Conservation (phyloP, 805 yeast species). For the Starmerella lactis-condensi region DNA sequence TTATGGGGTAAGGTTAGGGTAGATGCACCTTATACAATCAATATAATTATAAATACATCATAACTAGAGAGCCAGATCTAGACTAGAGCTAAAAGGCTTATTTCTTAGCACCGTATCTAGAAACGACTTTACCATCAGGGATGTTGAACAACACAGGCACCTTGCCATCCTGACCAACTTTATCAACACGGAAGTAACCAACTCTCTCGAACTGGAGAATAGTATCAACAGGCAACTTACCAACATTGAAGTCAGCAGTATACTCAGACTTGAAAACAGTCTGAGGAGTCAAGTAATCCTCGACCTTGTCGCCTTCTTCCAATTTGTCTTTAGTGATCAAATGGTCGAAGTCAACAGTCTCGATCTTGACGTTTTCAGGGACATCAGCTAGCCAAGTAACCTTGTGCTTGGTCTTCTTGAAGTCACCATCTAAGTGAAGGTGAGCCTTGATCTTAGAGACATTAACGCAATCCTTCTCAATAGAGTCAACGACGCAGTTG, state of each 20-base stretch:
- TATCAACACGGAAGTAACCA: slow-evolving; percentile 80
- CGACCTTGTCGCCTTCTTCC: slow-evolving; percentile 85
- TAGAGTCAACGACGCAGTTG: slow-evolving; percentile 60
- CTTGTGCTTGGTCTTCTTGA: slow-evolving; percentile 89
- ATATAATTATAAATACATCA: too few species aligned
- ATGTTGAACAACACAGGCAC: slow-evolving; percentile 72
- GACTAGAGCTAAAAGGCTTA: too few species aligned
- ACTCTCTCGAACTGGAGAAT: slow-evolving; percentile 90
- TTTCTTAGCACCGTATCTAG: slow-evolving; percentile 56
- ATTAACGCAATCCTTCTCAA: slow-evolving; percentile 40
- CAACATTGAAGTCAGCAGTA: slow-evolving; percentile 61
- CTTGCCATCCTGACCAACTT: slow-evolving; percentile 33
- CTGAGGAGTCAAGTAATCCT: slow-evolving; percentile 71
- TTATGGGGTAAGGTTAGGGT: too few species aligned
- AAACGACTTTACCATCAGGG: slow-evolving; percentile 83
- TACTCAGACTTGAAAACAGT: slow-evolving; percentile 72
- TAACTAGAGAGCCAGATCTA: too few species aligned
- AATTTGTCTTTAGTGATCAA: slow-evolving; percentile 86
- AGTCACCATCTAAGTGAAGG: slow-evolving; percentile 84
- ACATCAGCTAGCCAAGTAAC: slow-evolving; percentile 87
- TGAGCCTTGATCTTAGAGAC: slow-evolving; percentile 54
- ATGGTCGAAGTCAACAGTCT: slow-evolving; percentile 81
- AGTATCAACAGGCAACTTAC: slow-evolving; percentile 63
- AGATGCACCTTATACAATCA: too few species aligned
- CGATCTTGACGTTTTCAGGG: slow-evolving; percentile 49